phyloP scores from a whole-genome alignment of 495 filamentous ascomycete genomes.

The Hypoxylon lienhwacheense region DNA sequence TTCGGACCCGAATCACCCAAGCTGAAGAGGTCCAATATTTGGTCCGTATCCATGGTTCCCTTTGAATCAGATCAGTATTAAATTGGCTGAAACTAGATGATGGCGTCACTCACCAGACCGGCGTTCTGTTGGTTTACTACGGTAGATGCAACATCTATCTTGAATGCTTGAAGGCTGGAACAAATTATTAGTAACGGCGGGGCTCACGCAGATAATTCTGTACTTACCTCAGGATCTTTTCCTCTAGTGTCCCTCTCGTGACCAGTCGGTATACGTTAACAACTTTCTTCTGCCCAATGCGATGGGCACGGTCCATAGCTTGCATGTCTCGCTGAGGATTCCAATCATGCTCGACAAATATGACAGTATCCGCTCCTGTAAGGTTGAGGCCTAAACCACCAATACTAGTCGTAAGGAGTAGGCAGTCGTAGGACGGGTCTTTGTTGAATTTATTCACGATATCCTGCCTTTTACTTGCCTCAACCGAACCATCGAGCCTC shows the following conservation, averaged over 20 bases:
- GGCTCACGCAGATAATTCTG: conserved; percentile 38
- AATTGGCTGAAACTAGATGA: not conserved
- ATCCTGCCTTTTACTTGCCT: conserved; percentile 86
- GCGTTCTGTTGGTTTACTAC: conserved; percentile 99
- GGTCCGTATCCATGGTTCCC: conserved; percentile 90
- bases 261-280: conserved; percentile 99
- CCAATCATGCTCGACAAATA: conserved; percentile 99
- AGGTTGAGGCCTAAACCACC: conserved; percentile 94
- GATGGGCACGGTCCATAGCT: conserved; percentile 97
- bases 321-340: conserved; percentile 98
- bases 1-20: conserved; percentile 75
- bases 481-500: conserved; percentile 87
- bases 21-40: conserved; percentile 96
- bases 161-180: conserved; percentile 91
- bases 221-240: conserved; percentile 77
- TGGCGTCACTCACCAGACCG: conserved; percentile 63
- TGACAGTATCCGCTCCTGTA: conserved; percentile 96
- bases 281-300: conserved; percentile 99
- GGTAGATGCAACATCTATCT: conserved; percentile 96
- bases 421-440: conserved; percentile 90
- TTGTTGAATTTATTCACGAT: conserved; percentile 99
- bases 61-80: conserved; percentile 23
- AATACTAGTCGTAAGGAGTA: conserved; percentile 91
- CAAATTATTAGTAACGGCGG: conserved; percentile 10
- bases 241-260: conserved; percentile 92